Base-by-base conservation (phyloP, 2,329 filamentous ascomycete genomes). In the Trichoderma sp. region DNA sequence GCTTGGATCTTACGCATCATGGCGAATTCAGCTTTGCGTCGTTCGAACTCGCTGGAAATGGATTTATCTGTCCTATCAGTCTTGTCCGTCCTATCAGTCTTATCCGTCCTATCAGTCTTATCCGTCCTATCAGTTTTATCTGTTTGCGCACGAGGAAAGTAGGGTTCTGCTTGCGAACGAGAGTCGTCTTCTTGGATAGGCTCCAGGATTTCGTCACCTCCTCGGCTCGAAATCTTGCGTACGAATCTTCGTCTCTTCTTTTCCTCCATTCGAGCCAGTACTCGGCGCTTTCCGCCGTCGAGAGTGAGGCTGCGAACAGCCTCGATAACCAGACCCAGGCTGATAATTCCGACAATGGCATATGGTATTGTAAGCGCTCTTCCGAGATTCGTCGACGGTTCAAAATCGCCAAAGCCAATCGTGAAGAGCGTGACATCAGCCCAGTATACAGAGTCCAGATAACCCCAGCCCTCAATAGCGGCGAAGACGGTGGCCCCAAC, bases 1-100 rank as follows among this genome's bases (percentile, higher is more conserved):
- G 83, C 77, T 78, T 97, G 93, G 56, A 97, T 94, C 68, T 84
- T 85, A 33, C 94, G 89, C 94, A 97, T 96, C 1, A 93, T 83
- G 21, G 89, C 81, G 74, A 96, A 96, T 70, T 94, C 90, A 52
- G 87, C 85, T 69, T 89, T 88, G 57, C 91, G 87, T 29, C 90
- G 86, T 72, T 90, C 81, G 29, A 84, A 83, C 74, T 90, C 88
- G 56, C 74, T 77, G 0, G 71, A 64, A 1, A 75, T 73, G 21
- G 21, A 47, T 49, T 59, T 47, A 70, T 74, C 31, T 13, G 65
- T 40, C 8, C 14, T 35, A 13, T 35, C n/a, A n/a, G n/a, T n/a
- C n/a, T n/a, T n/a, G n/a, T n/a, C n/a, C n/a, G n/a, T n/a, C n/a
- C n/a, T n/a, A n/a, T n/a, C n/a, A n/a, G n/a, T n/a, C n/a, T n/a